These are phyloP conservation scores for Capsicum pubescens DNA, from an alignment of 257 asterid species.

Conservation along the genomic window DNA sequence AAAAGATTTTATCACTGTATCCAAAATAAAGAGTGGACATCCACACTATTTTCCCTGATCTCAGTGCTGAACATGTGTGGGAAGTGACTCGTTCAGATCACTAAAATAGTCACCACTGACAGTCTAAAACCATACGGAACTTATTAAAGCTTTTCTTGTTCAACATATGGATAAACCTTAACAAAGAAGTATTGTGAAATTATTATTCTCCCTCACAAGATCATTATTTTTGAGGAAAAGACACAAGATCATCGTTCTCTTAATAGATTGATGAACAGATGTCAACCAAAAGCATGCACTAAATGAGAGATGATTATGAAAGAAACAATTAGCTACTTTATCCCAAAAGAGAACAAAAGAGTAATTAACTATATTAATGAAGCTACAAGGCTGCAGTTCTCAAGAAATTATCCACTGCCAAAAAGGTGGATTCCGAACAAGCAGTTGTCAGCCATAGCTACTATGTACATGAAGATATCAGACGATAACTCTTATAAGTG, in stretches of 20 bases:
- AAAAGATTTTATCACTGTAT: not conserved
- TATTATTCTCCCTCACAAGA: not conserved
- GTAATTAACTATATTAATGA: not conserved
- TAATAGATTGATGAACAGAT: slow-evolving; percentile 4
- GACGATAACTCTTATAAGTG: not conserved
- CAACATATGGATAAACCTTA: slow-evolving; percentile 17
- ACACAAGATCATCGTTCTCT: not conserved
- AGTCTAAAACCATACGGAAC: not conserved
- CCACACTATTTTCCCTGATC: not conserved
- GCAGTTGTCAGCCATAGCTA: slow-evolving; percentile 20
- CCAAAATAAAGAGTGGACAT: not conserved
- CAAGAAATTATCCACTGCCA: slow-evolving; percentile 22
- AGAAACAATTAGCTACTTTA: not conserved
- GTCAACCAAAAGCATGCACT: slow-evolving; percentile 22
- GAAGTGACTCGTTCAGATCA: not conserved
- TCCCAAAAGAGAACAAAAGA: not conserved
- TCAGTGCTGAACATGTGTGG: not conserved
- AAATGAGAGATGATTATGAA: slow-evolving; percentile 1
- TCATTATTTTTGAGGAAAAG: slow-evolving; percentile 7
- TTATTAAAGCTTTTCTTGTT: slow-evolving; percentile 11
- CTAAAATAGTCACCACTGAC: not conserved
- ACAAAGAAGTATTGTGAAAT: slow-evolving; percentile 5
- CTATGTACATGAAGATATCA: slow-evolving; percentile 3
- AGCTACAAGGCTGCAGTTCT: not conserved
- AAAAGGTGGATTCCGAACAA: not conserved